Conservation (phyloP, 139 green algal species). For the Tetradesmus obliquus region DNA sequence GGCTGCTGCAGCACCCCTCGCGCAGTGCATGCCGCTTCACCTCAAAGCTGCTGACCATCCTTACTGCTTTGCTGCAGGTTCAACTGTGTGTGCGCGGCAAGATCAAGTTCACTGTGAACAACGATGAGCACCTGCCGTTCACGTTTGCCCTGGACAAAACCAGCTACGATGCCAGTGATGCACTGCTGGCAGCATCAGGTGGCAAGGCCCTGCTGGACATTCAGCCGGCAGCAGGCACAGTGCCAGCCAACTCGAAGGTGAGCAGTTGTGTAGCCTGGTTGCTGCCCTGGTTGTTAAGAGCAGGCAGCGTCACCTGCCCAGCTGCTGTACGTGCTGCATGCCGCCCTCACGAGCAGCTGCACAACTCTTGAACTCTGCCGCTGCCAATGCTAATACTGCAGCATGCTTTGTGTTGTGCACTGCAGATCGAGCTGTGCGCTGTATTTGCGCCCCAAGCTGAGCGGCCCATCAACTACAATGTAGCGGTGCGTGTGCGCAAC, state of each 20-base stretch:
- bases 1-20: not conserved
- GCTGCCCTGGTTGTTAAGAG: not conserved
- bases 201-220: conserved; percentile 65
- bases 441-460: conserved; percentile 55
- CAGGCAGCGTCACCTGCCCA: not conserved
- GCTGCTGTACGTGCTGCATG: not conserved
- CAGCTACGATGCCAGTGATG: conserved; percentile 71
- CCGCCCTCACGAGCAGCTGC: not conserved
- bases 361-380: not conserved
- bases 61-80: not conserved
- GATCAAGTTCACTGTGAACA: conserved; percentile 62
- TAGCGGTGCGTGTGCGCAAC: conserved; percentile 69
- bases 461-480: conserved; percentile 80
- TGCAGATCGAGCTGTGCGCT: conserved; percentile 38
- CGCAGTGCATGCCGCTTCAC: not conserved
- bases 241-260: conserved; percentile 65
- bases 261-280: not conserved
- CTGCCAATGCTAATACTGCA: not conserved
- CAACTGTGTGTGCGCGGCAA: conserved; percentile 37
- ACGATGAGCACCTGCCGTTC: conserved; percentile 83
- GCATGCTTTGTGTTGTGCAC: not conserved
- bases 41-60: not conserved
- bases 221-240: conserved; percentile 62
- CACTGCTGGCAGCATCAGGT: conserved; percentile 61
- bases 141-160: conserved; percentile 77